Conservation (phyloP, 805 yeast species). For the Hanseniaspora guilliermondii region DNA sequence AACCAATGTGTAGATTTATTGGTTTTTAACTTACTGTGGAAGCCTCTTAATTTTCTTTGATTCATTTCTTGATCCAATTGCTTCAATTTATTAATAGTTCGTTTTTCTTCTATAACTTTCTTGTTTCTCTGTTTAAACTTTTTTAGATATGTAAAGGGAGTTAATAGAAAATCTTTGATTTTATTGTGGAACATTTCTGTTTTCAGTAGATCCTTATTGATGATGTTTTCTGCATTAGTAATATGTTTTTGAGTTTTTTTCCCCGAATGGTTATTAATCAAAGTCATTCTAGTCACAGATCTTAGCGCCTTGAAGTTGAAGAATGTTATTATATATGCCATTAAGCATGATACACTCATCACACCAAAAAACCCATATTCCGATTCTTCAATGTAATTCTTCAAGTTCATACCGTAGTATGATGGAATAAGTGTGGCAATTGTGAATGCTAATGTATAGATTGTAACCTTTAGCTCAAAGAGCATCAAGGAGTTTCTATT, state of each 20-base stretch:
- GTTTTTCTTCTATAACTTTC: neutral
- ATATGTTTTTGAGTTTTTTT: conserved; percentile 20
- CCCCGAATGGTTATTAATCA: conserved; percentile 35
- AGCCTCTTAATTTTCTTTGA: neutral
- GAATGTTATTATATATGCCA: conserved; percentile 44
- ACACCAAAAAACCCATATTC: conserved; percentile 50
- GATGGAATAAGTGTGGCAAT: conserved; percentile 79
- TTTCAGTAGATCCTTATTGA: conserved; percentile 20
- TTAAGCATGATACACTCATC: conserved; percentile 37
- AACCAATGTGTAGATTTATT: conserved; percentile 9
- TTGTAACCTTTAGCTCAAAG: conserved; percentile 67
- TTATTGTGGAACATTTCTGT: conserved; percentile 19
- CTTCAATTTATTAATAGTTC: conserved; percentile 1
- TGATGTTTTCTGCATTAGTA: conserved; percentile 17
- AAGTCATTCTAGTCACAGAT: conserved; percentile 54
- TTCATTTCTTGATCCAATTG: conserved; percentile 6
- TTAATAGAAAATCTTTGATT: conserved; percentile 10
- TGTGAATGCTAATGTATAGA: conserved; percentile 73
- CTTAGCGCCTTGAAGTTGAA: conserved; percentile 45
- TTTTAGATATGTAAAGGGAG: conserved; percentile 18
- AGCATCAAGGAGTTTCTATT: conserved; percentile 84
- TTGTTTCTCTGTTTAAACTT: conserved; percentile 10
- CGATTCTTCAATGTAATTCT: conserved; percentile 64
- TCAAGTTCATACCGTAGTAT: conserved; percentile 77
- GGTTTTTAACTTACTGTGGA: conserved; percentile 4